Conservation (phyloP, 108 stramenopile species). For the Nannochloropsis oceanica region DNA sequence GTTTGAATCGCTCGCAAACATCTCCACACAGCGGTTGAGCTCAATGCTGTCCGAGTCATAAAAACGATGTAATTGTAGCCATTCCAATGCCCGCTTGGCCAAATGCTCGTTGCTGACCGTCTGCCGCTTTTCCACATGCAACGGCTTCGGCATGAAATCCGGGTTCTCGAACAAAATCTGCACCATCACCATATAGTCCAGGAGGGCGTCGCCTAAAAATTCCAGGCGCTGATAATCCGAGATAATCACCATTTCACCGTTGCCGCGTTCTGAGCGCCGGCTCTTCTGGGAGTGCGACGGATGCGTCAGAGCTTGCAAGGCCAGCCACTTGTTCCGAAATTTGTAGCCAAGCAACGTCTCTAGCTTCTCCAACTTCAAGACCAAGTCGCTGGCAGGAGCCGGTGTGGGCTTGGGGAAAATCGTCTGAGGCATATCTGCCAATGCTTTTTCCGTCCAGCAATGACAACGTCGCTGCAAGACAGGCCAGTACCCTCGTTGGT, state of each 20-base stretch:
- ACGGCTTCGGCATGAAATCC: constrained; percentile 9
- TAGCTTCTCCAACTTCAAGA: constrained; percentile 2
- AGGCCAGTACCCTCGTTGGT: not conserved
- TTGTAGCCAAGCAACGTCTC: constrained; percentile 14
- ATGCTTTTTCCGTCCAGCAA: not conserved
- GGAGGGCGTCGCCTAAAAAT: constrained; percentile 28
- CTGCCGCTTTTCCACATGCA: constrained; percentile 4
- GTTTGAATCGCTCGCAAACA: not conserved
- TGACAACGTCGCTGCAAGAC: not conserved
- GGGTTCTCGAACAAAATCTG: constrained; percentile 23
- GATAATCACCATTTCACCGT: not conserved
- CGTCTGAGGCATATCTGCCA: not conserved
- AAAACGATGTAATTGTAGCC: not conserved
- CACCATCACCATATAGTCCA: constrained; percentile 25
- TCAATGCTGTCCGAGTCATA: not conserved
- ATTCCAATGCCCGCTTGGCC: not conserved
- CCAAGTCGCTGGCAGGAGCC: not conserved
- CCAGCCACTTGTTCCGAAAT: constrained; percentile 24
- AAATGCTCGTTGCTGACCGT: not conserved
- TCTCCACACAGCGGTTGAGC: not conserved
- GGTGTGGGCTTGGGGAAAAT: not conserved
- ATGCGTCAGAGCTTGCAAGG: constrained; percentile 33
- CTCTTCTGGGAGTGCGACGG: constrained; percentile 8
- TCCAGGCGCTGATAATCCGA: constrained; percentile 31
- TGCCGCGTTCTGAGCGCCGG: not conserved